phyloP scores from a whole-genome alignment of 257 asterid species.

The Nemophila menziesii region DNA sequence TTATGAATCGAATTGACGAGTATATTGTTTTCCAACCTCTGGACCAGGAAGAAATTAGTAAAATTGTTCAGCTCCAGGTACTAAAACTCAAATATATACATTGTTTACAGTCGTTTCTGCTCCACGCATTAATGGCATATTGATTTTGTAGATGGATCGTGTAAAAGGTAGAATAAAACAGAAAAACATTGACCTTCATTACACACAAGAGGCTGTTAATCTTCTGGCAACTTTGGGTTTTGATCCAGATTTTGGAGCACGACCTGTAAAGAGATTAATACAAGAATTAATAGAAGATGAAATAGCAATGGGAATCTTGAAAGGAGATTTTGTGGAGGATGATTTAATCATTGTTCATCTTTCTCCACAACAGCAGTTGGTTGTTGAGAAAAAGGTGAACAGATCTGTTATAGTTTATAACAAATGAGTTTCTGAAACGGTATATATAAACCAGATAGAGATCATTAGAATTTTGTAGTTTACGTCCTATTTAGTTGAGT shows the following conservation, averaged over 20 bases:
- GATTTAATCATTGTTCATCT: too few relatives aligned
- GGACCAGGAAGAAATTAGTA: constrained; percentile 59
- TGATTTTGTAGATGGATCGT: constrained; percentile 66
- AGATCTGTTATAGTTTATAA: constrained; percentile 52
- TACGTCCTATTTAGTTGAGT: too few relatives aligned
- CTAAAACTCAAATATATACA: background rate
- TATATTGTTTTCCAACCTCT: constrained; percentile 94
- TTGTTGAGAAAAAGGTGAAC: too few relatives aligned
- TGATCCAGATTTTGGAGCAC: constrained; percentile 87
- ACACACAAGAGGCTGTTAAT: constrained; percentile 65
- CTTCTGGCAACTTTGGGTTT: constrained; percentile 70
- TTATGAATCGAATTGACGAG: constrained; percentile 93
- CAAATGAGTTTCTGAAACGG: too few relatives aligned
- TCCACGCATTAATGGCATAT: too few relatives aligned
- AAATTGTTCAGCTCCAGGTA: constrained; percentile 71
- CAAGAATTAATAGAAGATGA: constrained; percentile 78
- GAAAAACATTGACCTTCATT: constrained; percentile 60
- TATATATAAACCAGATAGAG: too few relatives aligned
- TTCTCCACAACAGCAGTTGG: constrained; percentile 38
- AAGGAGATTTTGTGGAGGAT: constrained; percentile 81
- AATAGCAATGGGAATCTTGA: constrained; percentile 82
- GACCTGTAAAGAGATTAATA: constrained; percentile 90
- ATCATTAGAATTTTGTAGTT: too few relatives aligned
- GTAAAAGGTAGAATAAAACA: constrained; percentile 76
- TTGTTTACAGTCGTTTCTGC: background rate